These are phyloP conservation scores for Trametes villosa DNA, from an alignment of 768 basidiomycete species.

Conservation along the genomic window DNA sequence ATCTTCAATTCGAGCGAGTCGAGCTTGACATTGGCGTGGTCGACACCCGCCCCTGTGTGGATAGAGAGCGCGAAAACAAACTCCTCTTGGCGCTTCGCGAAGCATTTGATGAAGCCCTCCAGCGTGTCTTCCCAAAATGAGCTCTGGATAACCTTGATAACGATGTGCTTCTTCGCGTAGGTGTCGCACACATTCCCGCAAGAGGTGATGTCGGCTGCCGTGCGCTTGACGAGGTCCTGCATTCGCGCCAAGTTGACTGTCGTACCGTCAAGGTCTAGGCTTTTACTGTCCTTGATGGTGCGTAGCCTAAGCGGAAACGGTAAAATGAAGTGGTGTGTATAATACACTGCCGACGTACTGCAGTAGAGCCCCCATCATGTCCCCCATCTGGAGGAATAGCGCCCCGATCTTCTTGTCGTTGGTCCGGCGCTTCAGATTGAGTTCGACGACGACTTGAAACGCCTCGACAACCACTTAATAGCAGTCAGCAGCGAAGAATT, in stretches of 20 bases:
- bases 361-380: slow-evolving; percentile 53
- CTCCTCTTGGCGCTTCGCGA: slow-evolving; percentile 30
- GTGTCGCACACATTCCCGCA: slow-evolving; percentile 41
- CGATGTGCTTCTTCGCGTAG: slow-evolving; percentile 37
- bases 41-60: slow-evolving; percentile 34
- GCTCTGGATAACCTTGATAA: slow-evolving; percentile 37
- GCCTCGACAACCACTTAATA: slow-evolving; percentile 50
- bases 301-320: slow-evolving; percentile 34
- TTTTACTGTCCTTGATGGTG: slow-evolving; percentile 36
- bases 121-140: slow-evolving; percentile 36
- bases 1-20: slow-evolving; percentile 27
- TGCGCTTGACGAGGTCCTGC: slow-evolving; percentile 34
- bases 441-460: slow-evolving; percentile 52
- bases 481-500: not conserved
- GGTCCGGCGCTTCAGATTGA: slow-evolving; percentile 53
- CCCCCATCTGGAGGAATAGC: slow-evolving; percentile 54
- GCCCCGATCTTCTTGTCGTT: slow-evolving; percentile 54
- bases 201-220: slow-evolving; percentile 37
- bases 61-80: slow-evolving; percentile 37
- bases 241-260: slow-evolving; percentile 42
- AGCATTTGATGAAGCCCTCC: slow-evolving; percentile 28
- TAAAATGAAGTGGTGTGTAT: not conserved
- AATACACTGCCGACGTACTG: slow-evolving; percentile 38
- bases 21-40: slow-evolving; percentile 27
- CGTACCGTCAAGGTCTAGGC: slow-evolving; percentile 38